These are phyloP conservation scores for Stephania yunnanensis DNA, from an alignment of 164 flowering plant genomes.

Conservation along the genomic window DNA sequence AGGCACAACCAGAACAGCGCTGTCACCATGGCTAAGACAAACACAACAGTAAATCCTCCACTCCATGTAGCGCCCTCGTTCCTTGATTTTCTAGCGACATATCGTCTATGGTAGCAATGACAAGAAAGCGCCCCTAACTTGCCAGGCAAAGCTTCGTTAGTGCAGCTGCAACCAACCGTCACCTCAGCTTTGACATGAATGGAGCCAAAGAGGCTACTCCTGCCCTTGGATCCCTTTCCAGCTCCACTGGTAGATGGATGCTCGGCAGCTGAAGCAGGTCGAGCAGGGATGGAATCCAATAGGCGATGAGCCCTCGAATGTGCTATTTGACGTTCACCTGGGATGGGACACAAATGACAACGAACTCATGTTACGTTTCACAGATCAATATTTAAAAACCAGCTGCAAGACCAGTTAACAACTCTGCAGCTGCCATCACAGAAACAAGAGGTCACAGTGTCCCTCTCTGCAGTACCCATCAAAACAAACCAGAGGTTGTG, in stretches of 20 bases:
- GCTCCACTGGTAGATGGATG: slow-evolving; percentile 6
- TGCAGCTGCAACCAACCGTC: slow-evolving; percentile 20
- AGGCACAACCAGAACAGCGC: slow-evolving; percentile 18
- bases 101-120: not conserved
- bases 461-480: too few species aligned
- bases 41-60: slow-evolving; percentile 16
- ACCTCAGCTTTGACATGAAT: slow-evolving; percentile 32
- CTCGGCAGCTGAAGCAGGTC: slow-evolving; percentile 34
- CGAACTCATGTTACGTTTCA: slow-evolving; percentile 1
- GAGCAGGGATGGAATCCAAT: slow-evolving; percentile 25
- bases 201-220: slow-evolving; percentile 15
- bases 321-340: slow-evolving; percentile 24
- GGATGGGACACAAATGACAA: slow-evolving; percentile 15
- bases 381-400: not conserved
- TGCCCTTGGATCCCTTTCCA: slow-evolving; percentile 11
- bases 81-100: not conserved
- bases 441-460: slow-evolving; percentile 17
- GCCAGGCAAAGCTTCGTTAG: slow-evolving; percentile 23
- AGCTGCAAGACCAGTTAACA: slow-evolving; percentile 15
- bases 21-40: slow-evolving; percentile 12
- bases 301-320: slow-evolving; percentile 13
- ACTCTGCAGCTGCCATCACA: slow-evolving; percentile 18
- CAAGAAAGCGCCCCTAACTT: slow-evolving; percentile 20
- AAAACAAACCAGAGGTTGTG: too few species aligned
- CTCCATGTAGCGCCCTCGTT: not conserved